A percentile compares a stretch with the other conserved stretches of the same genome.
phyloP scores from a whole-genome alignment of 768 basidiomycete species.

The Atractiella rhizophila region DNA sequence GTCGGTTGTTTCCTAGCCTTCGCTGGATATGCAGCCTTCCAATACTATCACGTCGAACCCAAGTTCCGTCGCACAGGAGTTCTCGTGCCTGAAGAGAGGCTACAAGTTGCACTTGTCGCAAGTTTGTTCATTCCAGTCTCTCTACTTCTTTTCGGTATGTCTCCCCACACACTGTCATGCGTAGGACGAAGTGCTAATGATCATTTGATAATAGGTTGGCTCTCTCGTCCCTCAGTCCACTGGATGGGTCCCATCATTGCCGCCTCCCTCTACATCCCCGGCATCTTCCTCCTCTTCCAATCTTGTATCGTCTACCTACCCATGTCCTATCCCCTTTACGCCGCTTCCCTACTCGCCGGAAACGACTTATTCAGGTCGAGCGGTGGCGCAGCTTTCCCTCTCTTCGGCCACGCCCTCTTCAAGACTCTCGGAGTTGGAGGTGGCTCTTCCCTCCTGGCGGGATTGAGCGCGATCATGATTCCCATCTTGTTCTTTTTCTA shows the following conservation, averaged over 20 bases:
- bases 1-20: slow-evolving; percentile 2
- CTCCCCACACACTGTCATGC: no score
- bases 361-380: slow-evolving; percentile 21
- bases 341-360: slow-evolving; percentile 21
- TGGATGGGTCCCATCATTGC: slow-evolving; percentile 9
- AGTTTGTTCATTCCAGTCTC: slow-evolving; percentile 1
- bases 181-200: no score
- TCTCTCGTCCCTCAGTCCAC: background rate
- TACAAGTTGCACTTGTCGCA: slow-evolving; percentile 2
- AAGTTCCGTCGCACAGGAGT: slow-evolving; percentile 5
- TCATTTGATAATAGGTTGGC: slow-evolving; percentile 3
- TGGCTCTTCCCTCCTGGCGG: slow-evolving; percentile 19
- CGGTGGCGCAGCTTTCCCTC: slow-evolving; percentile 12
- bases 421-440: slow-evolving; percentile 18
- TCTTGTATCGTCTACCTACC: slow-evolving; percentile 6
- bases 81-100: slow-evolving; percentile 4
- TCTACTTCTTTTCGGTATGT: slow-evolving; percentile 1
- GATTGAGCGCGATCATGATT: slow-evolving; percentile 19
- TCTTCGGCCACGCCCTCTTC: slow-evolving; percentile 19
- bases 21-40: slow-evolving; percentile 5
- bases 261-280: slow-evolving; percentile 2
- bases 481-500: no score
- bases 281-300: slow-evolving; percentile 9
- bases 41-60: slow-evolving; percentile 1
- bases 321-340: slow-evolving; percentile 17